Percentiles rank a stretch among this genome's conserved stretches.
Conservation (phyloP, 1,284 basidiomycete species). For the Volvariella surrecta region DNA sequence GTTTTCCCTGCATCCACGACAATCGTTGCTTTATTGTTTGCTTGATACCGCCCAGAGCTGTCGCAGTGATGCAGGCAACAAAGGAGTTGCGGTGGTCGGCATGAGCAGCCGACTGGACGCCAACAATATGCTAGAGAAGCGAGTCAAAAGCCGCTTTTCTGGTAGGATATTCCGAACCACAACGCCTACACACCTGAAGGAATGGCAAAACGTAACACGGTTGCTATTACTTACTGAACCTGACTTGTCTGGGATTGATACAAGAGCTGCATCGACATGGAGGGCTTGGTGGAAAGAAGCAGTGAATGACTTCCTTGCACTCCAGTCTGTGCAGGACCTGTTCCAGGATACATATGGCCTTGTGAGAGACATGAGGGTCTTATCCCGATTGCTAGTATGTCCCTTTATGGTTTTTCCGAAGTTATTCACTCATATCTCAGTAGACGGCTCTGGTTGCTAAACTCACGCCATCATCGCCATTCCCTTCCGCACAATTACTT, state of each 20-base stretch:
- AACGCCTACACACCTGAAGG: constrained; percentile 39
- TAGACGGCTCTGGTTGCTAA: constrained; percentile 43
- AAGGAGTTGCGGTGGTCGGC: constrained; percentile 79
- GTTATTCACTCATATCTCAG: constrained; percentile 3
- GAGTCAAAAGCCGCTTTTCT: constrained; percentile 93
- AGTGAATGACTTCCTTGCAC: constrained; percentile 47
- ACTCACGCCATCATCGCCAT: constrained; percentile 43
- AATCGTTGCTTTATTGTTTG: constrained; percentile 86
- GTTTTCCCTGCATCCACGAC: constrained; percentile 82
- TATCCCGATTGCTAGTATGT: constrained; percentile 63
- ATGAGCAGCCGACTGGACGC: constrained; percentile 80
- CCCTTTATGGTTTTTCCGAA: constrained; percentile 5
- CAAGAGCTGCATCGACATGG: constrained; percentile 36
- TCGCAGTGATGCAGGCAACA: constrained; percentile 40
- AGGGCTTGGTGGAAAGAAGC: constrained; percentile 45
- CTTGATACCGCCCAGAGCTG: constrained; percentile 74
- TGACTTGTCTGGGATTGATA: constrained; percentile 13
- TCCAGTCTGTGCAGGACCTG: constrained; percentile 32
- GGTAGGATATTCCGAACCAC: constrained; percentile 78
- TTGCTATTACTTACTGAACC: constrained; percentile 31
- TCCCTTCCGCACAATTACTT: constrained; percentile 35
- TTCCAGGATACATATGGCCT: constrained; percentile 58
- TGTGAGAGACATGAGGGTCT: constrained; percentile 56
- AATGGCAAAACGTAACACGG: constrained; percentile 45
- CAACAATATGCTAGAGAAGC: constrained; percentile 85